Conservation (phyloP, 371 early-diverging fungal species). For the Mycotypha africana region DNA sequence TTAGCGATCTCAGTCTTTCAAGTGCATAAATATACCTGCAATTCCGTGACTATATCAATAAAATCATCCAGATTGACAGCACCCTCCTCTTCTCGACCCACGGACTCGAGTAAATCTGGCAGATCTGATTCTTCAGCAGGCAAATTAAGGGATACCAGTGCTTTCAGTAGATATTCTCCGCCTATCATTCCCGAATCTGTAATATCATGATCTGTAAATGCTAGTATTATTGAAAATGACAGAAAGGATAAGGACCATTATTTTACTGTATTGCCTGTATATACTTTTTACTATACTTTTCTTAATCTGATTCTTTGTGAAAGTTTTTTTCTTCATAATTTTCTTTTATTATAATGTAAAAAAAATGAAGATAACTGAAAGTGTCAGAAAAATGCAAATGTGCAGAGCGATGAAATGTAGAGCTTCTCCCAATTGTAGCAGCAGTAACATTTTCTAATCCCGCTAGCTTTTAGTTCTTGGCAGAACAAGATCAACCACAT, state of each 20-base stretch:
- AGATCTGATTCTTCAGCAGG: constrained; percentile 16
- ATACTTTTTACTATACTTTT: no score
- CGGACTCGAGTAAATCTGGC: constrained; percentile 13
- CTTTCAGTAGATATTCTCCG: constrained; percentile 16
- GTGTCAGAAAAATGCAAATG: no score
- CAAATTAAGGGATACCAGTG: constrained; percentile 14
- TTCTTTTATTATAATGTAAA: neutral
- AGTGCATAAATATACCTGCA: constrained; percentile 27
- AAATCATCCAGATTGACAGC: constrained; percentile 26
- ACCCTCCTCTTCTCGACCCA: constrained; percentile 23
- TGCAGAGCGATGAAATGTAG: no score
- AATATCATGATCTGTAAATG: constrained; percentile 20
- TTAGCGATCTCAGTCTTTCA: no score
- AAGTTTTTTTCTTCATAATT: no score
- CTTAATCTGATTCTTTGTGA: no score
- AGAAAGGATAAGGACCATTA: no score
- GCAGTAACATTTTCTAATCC: no score
- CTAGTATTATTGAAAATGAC: constrained; percentile 6
- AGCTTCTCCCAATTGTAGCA: no score
- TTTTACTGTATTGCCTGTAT: no score
- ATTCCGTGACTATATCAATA: constrained; percentile 18
- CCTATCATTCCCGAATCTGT: constrained; percentile 22
- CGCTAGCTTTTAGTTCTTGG: no score
- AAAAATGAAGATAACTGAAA: neutral
- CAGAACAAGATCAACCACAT: no score